Base-by-base conservation (phyloP, 2,329 filamentous ascomycete species). In the Hypoxylon sp. region DNA sequence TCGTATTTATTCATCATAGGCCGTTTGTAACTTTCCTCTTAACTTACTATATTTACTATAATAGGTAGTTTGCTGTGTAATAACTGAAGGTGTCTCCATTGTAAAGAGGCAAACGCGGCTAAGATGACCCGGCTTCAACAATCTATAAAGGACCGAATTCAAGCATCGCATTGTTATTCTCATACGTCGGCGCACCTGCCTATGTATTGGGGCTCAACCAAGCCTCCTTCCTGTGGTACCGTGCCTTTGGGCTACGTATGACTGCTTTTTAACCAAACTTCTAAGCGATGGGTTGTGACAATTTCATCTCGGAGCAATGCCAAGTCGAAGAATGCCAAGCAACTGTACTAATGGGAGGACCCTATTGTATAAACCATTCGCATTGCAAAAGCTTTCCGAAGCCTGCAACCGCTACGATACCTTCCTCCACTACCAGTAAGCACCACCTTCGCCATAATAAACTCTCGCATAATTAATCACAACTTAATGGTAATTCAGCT, bases 61-160 rank as follows among this genome's bases (percentile, higher is more conserved):
- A 17, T 60, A 48, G 3, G 9, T 49, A 56, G n/a, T 30, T 52
- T 13, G 19, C 17, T 46, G 56, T 65, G 48, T 49, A 68, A 36
- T 62, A 57, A 28, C 60, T 66, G 30, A 65, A 45, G n/a, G 28
- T 45, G 60, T 66, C 58, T 68, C 60, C 45, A 56, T 69, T 52
- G 19, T 45, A 38, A 43, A 53, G 57, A 59, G 56, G 52, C 55
- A 65, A 70, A 53, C 48, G 63, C 56, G 63, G 70, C 67, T 72
- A 75, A 73, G 69, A 76, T 74, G 66, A 72, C 67, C 66, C 68
- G 71, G 58, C 60, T 70, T 48, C 64, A 51, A 61, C 67, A 68
- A 57, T 46, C 60, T 43, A 69, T 57, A 66, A 65, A 60, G 70
- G 60, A 70, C 65, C 57, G 60, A 61, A 51, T 60, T 43, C 49